A percentile compares a stretch with the other conserved stretches of the same genome.
Conservation (phyloP, 2,329 filamentous ascomycete species). For the Macrophomina tecta region DNA sequence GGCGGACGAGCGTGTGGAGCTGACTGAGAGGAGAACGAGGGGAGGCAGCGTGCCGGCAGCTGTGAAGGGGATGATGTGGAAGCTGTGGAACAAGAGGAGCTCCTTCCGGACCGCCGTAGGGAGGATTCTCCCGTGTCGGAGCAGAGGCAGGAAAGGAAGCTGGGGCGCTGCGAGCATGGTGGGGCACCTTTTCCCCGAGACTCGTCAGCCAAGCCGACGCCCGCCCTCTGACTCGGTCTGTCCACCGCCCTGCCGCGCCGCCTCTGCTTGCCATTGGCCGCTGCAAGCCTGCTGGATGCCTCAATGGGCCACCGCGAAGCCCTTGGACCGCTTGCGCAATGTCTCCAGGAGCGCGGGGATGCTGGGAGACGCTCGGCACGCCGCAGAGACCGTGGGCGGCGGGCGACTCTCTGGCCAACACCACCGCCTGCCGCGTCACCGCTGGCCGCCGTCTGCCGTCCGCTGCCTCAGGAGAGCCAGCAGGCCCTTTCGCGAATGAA, state of each 20-base stretch:
- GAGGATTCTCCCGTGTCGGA: neutral
- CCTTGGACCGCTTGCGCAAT: neutral
- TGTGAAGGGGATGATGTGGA: neutral
- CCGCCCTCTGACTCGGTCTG: conserved; percentile 17
- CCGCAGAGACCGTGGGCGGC: neutral
- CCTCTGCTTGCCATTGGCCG: conserved; percentile 9
- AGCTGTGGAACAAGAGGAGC: neutral
- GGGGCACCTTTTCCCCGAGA: neutral
- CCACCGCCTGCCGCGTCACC: too few relatives aligned
- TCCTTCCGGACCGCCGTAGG: neutral
- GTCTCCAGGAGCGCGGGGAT: neutral
- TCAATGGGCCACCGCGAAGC: neutral
- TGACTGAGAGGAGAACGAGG: neutral
- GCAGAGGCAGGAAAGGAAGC: neutral
- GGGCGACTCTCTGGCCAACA: neutral
- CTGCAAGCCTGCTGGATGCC: neutral
- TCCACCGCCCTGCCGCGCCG: neutral
- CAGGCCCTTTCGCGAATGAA: too few relatives aligned
- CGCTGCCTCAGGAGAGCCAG: too few relatives aligned
- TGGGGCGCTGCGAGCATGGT: neutral
- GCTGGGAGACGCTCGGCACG: neutral
- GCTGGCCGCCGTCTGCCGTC: too few relatives aligned
- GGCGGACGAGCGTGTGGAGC: neutral
- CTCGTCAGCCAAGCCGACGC: conserved; percentile 20
- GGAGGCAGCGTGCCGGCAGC: neutral